These are phyloP conservation scores for Monilinia fructicola DNA, from an alignment of 2,329 filamentous ascomycete species.

Conservation along the genomic window DNA sequence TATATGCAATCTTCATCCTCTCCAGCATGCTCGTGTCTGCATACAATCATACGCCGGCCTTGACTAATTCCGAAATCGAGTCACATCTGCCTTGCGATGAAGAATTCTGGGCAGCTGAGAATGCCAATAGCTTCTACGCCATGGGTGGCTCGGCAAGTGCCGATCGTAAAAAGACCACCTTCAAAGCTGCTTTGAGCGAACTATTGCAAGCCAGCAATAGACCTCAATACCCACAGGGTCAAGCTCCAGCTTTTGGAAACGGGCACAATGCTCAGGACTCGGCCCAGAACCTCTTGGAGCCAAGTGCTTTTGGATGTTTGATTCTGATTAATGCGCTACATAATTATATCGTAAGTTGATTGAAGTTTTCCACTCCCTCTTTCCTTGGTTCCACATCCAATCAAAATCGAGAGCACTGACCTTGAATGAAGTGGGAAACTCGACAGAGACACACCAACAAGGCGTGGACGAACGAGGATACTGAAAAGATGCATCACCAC, in stretches of 20 bases:
- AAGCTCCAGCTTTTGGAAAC: slow-evolving; percentile 48
- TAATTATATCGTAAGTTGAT: slow-evolving; percentile 68
- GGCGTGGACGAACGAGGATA: slow-evolving; percentile 88
- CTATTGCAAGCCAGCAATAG: slow-evolving; percentile 74
- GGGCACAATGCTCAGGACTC: slow-evolving; percentile 49
- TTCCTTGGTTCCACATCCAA: not conserved
- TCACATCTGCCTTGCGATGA: slow-evolving; percentile 92
- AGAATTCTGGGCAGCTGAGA: slow-evolving; percentile 83
- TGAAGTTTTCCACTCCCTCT: not conserved
- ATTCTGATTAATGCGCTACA: slow-evolving; percentile 92
- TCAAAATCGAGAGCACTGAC: not conserved
- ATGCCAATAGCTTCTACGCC: slow-evolving; percentile 74
- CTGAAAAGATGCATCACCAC: slow-evolving; percentile 91
- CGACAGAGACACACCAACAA: slow-evolving; percentile 84
- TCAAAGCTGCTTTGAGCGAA: slow-evolving; percentile 77
- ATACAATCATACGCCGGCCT: slow-evolving; percentile 86
- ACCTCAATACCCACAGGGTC: slow-evolving; percentile 56
- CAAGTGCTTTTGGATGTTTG: slow-evolving; percentile 89
- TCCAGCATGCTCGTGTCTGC: slow-evolving; percentile 89
- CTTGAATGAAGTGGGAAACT: slow-evolving; percentile 69
- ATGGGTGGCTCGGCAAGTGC: slow-evolving; percentile 71
- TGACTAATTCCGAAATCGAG: slow-evolving; percentile 91
- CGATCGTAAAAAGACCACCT: slow-evolving; percentile 70
- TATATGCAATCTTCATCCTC: slow-evolving; percentile 87
- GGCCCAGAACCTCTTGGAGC: slow-evolving; percentile 64